A percentile compares a stretch with the other conserved stretches of the same genome.
phyloP scores from a whole-genome alignment of 805 yeast species.

The Cyberlindnera xylosilytica region DNA sequence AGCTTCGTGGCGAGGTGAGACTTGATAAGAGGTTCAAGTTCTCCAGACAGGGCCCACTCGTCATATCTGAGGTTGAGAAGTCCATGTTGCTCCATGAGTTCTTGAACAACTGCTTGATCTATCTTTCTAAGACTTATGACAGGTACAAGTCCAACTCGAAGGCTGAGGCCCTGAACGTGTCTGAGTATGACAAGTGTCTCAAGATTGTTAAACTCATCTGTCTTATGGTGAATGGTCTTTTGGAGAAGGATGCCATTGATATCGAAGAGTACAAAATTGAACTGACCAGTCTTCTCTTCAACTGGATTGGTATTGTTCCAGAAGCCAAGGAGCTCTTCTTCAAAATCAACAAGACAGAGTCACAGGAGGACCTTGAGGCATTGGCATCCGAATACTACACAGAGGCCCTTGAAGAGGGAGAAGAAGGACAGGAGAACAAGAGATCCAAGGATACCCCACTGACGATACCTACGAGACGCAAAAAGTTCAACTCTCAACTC shows the following conservation, averaged over 20 bases:
- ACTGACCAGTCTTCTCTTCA: slow-evolving; percentile 55
- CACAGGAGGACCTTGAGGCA: slow-evolving; percentile 3
- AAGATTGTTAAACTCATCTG: slow-evolving; percentile 54
- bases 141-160: slow-evolving; percentile 17
- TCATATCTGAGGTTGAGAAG: slow-evolving; percentile 55
- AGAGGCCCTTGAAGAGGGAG: background rate
- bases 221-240: slow-evolving; percentile 55
- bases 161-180: slow-evolving; percentile 19
- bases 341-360: slow-evolving; percentile 26
- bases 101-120: slow-evolving; percentile 51
- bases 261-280: slow-evolving; percentile 55
- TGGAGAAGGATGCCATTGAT: slow-evolving; percentile 41
- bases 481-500: slow-evolving; percentile 23
- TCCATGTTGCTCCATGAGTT: slow-evolving; percentile 71
- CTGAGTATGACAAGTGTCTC: slow-evolving; percentile 29
- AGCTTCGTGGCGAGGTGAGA: slow-evolving; percentile 47
- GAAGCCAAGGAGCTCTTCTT: slow-evolving; percentile 63
- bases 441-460: background rate
- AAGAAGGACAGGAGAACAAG: slow-evolving; percentile 2
- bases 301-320: slow-evolving; percentile 61
- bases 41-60: slow-evolving; percentile 55
- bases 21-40: slow-evolving; percentile 33
- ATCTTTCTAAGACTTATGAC: slow-evolving; percentile 35
- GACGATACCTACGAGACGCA: slow-evolving; percentile 8
- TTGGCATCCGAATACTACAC: slow-evolving; percentile 5